Conservation (phyloP, 176 grass and related monocot species). For the Avena sativa region DNA sequence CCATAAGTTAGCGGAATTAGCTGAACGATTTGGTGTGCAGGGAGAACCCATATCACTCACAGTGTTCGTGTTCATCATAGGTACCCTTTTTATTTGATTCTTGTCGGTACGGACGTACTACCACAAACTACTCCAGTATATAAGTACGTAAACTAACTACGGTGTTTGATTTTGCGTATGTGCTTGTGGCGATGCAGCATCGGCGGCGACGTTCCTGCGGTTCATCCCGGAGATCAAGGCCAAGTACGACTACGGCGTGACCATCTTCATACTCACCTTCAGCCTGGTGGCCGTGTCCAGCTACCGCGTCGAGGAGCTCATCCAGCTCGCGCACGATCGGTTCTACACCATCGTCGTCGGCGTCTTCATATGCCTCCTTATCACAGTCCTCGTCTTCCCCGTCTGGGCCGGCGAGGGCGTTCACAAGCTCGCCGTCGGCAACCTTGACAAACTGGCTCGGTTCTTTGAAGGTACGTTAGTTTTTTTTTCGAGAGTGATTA, state of each 20-base stretch:
- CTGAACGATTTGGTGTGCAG: constrained; percentile 39
- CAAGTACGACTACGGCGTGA: constrained; percentile 89
- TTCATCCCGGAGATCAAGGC: constrained; percentile 99
- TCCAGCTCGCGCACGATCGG: constrained; percentile 73
- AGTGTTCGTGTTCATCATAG: constrained; percentile 77
- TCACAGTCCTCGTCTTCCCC: constrained; percentile 64
- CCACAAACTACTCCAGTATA: no score
- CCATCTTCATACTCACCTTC: constrained; percentile 97
- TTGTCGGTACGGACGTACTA: no score
- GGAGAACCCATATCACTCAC: constrained; percentile 72
- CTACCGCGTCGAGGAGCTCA: constrained; percentile 79
- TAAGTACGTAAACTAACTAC: no score
- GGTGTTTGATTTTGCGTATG: no score
- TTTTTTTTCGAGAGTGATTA: no score
- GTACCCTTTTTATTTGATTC: constrained; percentile 27
- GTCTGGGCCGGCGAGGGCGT: constrained; percentile 92
- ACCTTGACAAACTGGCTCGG: constrained; percentile 71
- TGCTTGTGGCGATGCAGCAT: constrained; percentile 24
- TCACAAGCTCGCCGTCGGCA: constrained; percentile 59
- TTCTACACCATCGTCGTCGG: constrained; percentile 71
- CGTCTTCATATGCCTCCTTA: constrained; percentile 72
- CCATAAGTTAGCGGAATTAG: constrained; percentile 57
- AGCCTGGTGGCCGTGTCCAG: constrained; percentile 94
- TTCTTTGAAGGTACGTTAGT: constrained; percentile 63
- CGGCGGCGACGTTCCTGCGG: constrained; percentile 81